These are phyloP conservation scores for Fusarium guadeloupense DNA, from an alignment of 2,329 filamentous ascomycete species.

Conservation along the genomic window DNA sequence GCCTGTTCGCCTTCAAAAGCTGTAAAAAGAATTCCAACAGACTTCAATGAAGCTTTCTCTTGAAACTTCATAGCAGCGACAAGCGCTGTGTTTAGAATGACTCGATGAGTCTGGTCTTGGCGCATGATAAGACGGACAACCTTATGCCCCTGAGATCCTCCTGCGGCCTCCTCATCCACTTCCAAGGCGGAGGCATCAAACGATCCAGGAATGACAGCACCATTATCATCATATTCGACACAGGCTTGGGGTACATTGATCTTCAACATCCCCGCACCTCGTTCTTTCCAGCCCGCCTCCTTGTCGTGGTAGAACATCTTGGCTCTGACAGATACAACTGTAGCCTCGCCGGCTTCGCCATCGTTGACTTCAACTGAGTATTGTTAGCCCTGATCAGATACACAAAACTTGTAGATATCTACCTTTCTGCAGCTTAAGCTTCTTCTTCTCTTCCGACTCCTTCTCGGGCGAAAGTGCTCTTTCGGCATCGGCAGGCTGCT, in stretches of 20 bases:
- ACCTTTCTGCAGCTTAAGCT: constrained; percentile 75
- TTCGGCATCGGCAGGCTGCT: constrained; percentile 58
- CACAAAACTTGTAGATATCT: constrained; percentile 34
- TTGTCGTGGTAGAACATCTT: constrained; percentile 86
- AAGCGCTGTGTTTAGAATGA: constrained; percentile 86
- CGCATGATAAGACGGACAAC: constrained; percentile 85
- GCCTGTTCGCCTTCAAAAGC: constrained; percentile 66
- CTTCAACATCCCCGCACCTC: constrained; percentile 84
- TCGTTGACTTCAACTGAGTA: constrained; percentile 75
- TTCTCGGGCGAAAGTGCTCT: constrained; percentile 59
- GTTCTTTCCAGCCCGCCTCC: constrained; percentile 84
- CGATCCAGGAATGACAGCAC: constrained; percentile 58
- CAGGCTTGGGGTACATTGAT: constrained; percentile 76
- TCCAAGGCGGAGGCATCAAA: constrained; percentile 65
- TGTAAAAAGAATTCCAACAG: constrained; percentile 73
- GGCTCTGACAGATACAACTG: constrained; percentile 77
- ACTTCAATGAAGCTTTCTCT: constrained; percentile 77
- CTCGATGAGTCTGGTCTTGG: constrained; percentile 86
- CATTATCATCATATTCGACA: constrained; percentile 64
- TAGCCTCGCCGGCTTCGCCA: constrained; percentile 85
- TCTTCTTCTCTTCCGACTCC: constrained; percentile 71
- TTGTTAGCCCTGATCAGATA: constrained; percentile 39
- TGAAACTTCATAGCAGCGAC: constrained; percentile 83
- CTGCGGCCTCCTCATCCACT: constrained; percentile 52
- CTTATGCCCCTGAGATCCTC: constrained; percentile 49